Evolutionary conservation across 371 early-diverging fungal genomes (phyloP).

Genomic region (Haplosporangium sp.): DNA sequence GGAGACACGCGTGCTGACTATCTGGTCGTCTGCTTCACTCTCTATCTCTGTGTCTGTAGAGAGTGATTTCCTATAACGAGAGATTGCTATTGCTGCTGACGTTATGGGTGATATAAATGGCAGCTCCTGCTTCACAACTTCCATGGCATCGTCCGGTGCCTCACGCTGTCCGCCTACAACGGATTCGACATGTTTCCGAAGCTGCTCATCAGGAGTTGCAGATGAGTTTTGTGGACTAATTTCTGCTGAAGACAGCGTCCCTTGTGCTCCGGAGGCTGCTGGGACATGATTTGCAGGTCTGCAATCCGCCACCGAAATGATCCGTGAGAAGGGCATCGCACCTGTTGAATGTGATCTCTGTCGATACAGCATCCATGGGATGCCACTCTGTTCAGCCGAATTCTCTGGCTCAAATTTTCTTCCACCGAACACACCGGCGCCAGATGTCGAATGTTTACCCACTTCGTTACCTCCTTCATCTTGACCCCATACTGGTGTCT

Average conservation of each 20-base stretch:
- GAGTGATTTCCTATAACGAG: background rate
- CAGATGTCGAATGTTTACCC: background rate
- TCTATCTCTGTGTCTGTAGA: background rate
- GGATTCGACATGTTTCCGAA: no score
- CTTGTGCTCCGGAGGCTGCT: no score
- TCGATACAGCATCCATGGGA: constrained; percentile 42
- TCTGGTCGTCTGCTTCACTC: no score
- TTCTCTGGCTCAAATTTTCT: constrained; percentile 23
- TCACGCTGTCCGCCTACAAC: no score
- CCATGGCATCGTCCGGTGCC: no score
- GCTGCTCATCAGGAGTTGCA: no score
- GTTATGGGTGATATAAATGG: no score
- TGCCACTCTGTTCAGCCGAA: constrained; percentile 19
- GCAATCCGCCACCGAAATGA: no score
- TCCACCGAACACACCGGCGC: background rate
- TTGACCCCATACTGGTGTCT: constrained; percentile 15
- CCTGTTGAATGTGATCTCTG: constrained; percentile 27
- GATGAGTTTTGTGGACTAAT: no score
- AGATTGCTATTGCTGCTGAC: no score
- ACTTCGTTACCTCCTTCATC: background rate
- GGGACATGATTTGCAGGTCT: background rate
- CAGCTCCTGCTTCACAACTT: no score
- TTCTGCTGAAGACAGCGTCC: no score
- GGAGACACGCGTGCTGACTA: constrained; percentile 2
- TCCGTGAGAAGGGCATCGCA: background rate